A percentile compares a stretch with the other conserved stretches of the same genome.
Conservation (phyloP, 345 rosid genomes). For the Luvunga scandens region DNA sequence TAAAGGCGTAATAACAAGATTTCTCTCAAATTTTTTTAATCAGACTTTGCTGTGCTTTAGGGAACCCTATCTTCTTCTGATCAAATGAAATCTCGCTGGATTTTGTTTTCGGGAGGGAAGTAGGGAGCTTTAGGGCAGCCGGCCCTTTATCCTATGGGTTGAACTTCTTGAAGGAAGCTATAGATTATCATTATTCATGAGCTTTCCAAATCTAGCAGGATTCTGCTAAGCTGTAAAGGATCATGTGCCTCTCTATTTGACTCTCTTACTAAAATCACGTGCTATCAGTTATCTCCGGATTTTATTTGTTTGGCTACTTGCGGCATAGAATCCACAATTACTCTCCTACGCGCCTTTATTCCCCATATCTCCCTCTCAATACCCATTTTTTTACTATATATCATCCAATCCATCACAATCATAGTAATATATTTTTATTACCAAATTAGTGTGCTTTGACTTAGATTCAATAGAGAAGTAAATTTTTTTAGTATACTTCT, state of each 20-base stretch:
- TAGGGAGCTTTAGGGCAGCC: background rate
- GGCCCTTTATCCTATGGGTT: background rate
- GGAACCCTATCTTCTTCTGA: background rate
- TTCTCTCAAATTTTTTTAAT: constrained; percentile 8
- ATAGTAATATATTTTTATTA: too few species aligned
- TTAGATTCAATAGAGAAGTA: too few species aligned
- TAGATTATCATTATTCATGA: background rate
- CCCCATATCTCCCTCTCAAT: background rate
- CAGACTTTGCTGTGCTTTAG: constrained; percentile 28
- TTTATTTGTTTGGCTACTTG: constrained; percentile 27
- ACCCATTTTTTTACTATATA: background rate
- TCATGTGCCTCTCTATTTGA: constrained; percentile 6
- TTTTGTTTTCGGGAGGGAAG: background rate
- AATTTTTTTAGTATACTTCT: too few species aligned
- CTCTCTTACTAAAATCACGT: background rate
- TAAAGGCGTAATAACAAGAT: background rate
- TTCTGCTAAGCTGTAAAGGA: constrained; percentile 17
- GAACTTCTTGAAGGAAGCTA: background rate
- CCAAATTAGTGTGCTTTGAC: too few species aligned
- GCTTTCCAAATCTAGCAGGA: constrained; percentile 23
- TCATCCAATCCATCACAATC: too few species aligned
- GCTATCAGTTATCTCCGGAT: background rate
- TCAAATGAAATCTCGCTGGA: constrained; percentile 24
- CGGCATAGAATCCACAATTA: background rate
- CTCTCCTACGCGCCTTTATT: background rate